Evolutionary conservation across 371 early-diverging fungal species (phyloP), one percentile per base, ranked within the genome.

Genomic region (Parasitella parasitica): DNA sequence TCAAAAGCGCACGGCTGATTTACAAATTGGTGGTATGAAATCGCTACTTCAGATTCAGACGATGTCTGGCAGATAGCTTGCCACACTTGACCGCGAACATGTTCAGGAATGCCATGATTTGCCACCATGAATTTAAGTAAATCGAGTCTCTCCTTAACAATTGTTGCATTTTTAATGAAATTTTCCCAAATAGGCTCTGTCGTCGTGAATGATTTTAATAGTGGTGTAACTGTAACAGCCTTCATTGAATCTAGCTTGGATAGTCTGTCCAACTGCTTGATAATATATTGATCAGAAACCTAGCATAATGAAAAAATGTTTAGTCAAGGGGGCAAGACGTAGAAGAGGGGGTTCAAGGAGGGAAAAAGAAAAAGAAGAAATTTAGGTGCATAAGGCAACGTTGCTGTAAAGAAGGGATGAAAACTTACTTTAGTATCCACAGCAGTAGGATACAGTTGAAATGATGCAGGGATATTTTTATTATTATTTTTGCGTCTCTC

Each of bases 41-140:
- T 24, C 4, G 43, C 43, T 7, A 22, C 43, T 11, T 22, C 12
- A 6, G 43, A 43, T 20, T 43, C 43, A 20, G 43, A 43, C 4
- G 43, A 43, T 20, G 43, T 43, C 22, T 22, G 49, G n/a, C 24
- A 49, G 49, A 49, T 49, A 6, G 28, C 49, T 22, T 54, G 54
- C 54, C 54, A 55, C 5, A 37, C 26, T n/a, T 6, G 24, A 26
- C 94, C 94, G 51, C 97, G 90, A 46, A 93, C 63, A 36, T 84
- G 73, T 11, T 81, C 70, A 2, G 96, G 96, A 20, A 95, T 74
- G 7, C 94, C 95, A 32, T 49, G 32, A 18, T 57, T 37, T 36
- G 35, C 26, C 22, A 36, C 26, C n/a, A 38, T n/a, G 4, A 20
- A 36, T 26, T 12, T 26, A 27, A 54, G 38, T 15, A 54, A n/a